Conservation (phyloP, 352 stramenopile species). For the Phytophthora crassamura region DNA sequence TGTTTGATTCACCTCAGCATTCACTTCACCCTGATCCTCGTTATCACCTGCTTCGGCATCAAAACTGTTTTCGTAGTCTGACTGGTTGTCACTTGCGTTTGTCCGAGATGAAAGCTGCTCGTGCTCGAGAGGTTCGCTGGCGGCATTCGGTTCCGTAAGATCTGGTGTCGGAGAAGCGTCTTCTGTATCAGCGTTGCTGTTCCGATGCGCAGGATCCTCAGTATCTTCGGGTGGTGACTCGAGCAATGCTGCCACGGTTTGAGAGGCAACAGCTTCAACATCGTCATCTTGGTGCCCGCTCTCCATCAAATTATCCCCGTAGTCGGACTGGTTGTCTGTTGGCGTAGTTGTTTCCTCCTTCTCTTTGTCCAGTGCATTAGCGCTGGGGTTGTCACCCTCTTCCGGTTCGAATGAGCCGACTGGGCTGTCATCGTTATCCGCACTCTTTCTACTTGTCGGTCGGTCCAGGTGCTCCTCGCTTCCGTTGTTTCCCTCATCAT, state of each 20-base stretch:
- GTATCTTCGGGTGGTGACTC: not conserved
- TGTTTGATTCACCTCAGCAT: not conserved
- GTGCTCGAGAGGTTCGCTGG: not conserved
- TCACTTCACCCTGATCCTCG: constrained; percentile 4
- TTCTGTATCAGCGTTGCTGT: not conserved
- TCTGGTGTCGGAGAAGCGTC: not conserved
- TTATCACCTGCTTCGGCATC: constrained; percentile 39
- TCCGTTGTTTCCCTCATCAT: constrained; percentile 18
- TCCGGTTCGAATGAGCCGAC: constrained; percentile 11
- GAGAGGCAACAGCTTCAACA: not conserved
- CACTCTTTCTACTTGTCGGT: not conserved
- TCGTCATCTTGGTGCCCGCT: not conserved
- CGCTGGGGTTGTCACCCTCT: constrained; percentile 1
- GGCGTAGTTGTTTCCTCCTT: not conserved
- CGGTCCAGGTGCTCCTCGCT: not conserved
- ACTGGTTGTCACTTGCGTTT: constrained; percentile 17
- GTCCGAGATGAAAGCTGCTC: constrained; percentile 13
- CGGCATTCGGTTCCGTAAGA: not conserved
- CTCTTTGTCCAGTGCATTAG: not conserved
- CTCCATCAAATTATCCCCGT: constrained; percentile 11
- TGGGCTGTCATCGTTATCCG: not conserved
- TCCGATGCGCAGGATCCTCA: not conserved
- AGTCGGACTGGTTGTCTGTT: constrained; percentile 23
- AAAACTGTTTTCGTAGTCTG: constrained; percentile 60
- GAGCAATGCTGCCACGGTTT: not conserved